Evolutionary conservation across 108 stramenopile species (phyloP), one percentile per base, ranked within the genome.

Genomic region (Skeletonema menzelii): DNA sequence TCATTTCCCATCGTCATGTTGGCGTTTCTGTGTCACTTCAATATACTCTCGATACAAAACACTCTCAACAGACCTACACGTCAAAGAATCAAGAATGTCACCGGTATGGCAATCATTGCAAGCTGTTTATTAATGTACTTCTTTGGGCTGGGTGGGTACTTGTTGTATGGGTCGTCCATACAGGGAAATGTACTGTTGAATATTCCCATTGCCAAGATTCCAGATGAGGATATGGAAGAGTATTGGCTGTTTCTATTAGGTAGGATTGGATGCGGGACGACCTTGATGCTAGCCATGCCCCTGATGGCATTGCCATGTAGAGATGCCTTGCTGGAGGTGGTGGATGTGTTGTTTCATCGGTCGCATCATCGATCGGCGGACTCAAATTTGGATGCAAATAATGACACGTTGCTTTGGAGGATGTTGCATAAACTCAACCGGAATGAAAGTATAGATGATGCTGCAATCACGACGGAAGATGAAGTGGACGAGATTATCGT

Each of bases 301-400:
- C 69, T 94, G 76, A 87, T 91, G 77, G 64, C 88, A 8, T 66
- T 94, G 32, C 93, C 93, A 13, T 94, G 93, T 76, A 77, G 93
- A 44, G 84, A 85, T 27, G 80, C 85, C 0, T 64, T 85, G 8
- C 49, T 87, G 14, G 82, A 86, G 59, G 72, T 85, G 8, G 34
- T 80, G 20, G 82, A 79, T 70, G 73, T 71, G 5, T 57, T 27
- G 53, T 67, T 79, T 40, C 77, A 78, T 78, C 70, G 59, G 6
- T 67, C 77, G 8, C 77, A 78, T 40, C 70, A 67, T 62, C 47
- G 32, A 28, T 40, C 30, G 0, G 61, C 7, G 2, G 31, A 32
- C 31, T 32, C 31, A 32, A 7, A 4, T 63, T 15, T 28, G 17
- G 30, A 17, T 11, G 11, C 11, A 14, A 75, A 17, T 22, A 31